Base-by-base conservation (phyloP, 306 rosid genomes). In the Chamaecrista fasciculata region DNA sequence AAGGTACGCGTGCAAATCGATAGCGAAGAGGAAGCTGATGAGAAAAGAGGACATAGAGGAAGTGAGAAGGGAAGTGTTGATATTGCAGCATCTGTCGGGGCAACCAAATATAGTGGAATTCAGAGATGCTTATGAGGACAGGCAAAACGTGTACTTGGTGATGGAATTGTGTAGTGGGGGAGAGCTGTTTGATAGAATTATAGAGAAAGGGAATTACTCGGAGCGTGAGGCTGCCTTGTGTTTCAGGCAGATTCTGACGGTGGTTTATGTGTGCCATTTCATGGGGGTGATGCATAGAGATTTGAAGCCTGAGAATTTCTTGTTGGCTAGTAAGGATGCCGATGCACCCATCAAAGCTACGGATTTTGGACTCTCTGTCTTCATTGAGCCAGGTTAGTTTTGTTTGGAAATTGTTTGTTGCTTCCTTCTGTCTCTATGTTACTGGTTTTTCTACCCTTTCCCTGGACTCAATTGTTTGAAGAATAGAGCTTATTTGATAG, bases 241-340 rank as follows among this genome's bases (percentile, higher is more conserved):
- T 1, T 78, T 71, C 70, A 68, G 89, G 48, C 96, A 94, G 89
- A 70, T 94, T 58, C 80, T 88, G 53, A 94, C 84, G 62, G 96
- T 84, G 8, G 97, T 94, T 33, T 92, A 90, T 8, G 90, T 79
- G 0, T 94, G 97, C 44, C 96, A 94, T 42, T 94, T 86, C 60
- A 94, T 94, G 97, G 97, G 97, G 4, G 90, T 90, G 0, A 82
- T 93, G 78, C 98, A 90, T 69, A 50, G 98, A 4, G 97, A 94
- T 70, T 73, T 94, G 50, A 88, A 85, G 83, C 97, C 96, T 0
- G 98, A 94, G 81, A 88, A 90, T 66, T 90, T 94, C 71, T 79
- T 94, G 80, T 20, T 90, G 48, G 83, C 76, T 5, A 78, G 66
- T 18, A 50, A 56, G n/a, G 76, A 81, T 0, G 70, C 51, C 0